Conservation (phyloP, 2,329 filamentous ascomycete species). For the Fusarium zealandicum region DNA sequence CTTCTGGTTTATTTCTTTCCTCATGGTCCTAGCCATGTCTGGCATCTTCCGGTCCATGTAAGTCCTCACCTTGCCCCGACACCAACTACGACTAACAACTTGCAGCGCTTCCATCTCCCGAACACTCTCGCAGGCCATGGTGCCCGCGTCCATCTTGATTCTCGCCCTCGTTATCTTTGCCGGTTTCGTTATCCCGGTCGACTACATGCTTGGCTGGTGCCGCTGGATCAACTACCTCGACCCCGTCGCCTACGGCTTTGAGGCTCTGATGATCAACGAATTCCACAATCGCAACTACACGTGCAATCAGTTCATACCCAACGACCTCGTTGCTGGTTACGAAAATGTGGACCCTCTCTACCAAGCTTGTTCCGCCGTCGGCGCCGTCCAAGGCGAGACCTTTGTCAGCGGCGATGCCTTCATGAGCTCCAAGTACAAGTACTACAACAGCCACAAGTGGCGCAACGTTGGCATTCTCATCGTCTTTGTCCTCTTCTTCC, state of each 20-base stretch:
- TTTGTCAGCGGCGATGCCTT: constrained; percentile 58
- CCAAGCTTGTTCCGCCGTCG: constrained; percentile 57
- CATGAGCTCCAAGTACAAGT: constrained; percentile 56
- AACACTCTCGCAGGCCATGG: constrained; percentile 58
- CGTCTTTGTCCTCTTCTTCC: constrained; percentile 58
- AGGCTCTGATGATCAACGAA: constrained; percentile 72
- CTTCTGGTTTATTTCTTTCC: constrained; percentile 56
- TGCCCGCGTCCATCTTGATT: constrained; percentile 50
- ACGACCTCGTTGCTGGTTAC: constrained; percentile 43
- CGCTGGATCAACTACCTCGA: constrained; percentile 74
- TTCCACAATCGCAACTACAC: constrained; percentile 52
- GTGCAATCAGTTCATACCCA: constrained; percentile 37
- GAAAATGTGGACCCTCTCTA: constrained; percentile 36
- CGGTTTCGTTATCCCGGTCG: constrained; percentile 55
- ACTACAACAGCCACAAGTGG: constrained; percentile 58
- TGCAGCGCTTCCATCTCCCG: constrained; percentile 53
- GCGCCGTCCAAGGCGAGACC: constrained; percentile 53
- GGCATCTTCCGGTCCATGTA: constrained; percentile 61
- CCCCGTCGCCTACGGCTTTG: constrained; percentile 71
- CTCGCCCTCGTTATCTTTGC: constrained; percentile 51
- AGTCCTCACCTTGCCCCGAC: not conserved
- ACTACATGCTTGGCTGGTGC: constrained; percentile 68
- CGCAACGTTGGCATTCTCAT: constrained; percentile 65
- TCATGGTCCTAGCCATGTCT: constrained; percentile 67
- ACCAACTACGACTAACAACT: not conserved